A percentile compares a stretch with the other conserved stretches of the same genome.
Evolutionary conservation across 257 asterid genomes (phyloP).

Genomic region (Solanum appendiculatum): DNA sequence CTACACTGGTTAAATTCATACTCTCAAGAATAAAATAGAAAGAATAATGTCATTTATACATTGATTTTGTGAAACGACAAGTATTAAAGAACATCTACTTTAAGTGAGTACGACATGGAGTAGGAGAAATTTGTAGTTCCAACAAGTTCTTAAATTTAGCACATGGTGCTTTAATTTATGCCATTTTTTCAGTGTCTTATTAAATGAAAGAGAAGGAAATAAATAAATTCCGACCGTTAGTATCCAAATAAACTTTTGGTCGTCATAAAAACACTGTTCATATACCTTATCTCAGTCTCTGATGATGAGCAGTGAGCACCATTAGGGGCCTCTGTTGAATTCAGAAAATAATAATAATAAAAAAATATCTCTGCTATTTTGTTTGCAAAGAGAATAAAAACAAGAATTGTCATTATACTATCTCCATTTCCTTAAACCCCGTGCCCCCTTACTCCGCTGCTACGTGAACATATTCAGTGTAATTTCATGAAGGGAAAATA

Average conservation of each 20-base stretch:
- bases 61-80: no score
- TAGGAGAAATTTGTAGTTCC: neutral
- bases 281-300: neutral
- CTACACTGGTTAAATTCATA: no score
- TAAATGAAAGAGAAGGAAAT: neutral
- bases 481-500: no score
- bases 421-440: constrained; percentile 6
- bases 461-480: neutral
- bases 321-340: neutral
- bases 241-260: neutral
- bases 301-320: neutral
- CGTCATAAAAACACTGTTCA: neutral
- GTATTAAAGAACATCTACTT: no score
- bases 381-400: neutral
- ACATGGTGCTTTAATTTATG: neutral
- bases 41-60: no score
- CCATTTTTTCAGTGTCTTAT: neutral
- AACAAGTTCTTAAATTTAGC: neutral
- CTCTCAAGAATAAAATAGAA: no score
- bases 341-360: neutral
- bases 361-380: neutral
- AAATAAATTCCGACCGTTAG: constrained; percentile 6
- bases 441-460: constrained; percentile 4
- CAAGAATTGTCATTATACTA: constrained; percentile 1
- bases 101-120: no score